Conservation (phyloP, 2,329 filamentous ascomycete genomes). For the Aspergillus luchuensis region DNA sequence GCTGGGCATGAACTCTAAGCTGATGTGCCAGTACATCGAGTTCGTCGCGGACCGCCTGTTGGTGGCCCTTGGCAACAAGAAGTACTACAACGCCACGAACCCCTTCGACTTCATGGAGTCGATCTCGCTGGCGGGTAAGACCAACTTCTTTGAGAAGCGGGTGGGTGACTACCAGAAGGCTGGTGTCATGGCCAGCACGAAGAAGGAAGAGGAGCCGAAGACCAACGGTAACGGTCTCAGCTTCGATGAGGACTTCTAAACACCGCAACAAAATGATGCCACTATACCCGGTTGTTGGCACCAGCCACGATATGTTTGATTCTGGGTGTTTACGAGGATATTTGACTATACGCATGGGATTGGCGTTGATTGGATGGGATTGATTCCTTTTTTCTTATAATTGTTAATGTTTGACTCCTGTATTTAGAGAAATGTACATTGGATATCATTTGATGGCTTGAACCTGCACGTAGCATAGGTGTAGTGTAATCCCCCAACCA, state of each 20-base stretch:
- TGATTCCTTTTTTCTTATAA: conserved; percentile 12
- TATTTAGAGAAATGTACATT: conserved; percentile 11
- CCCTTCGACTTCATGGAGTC: conserved; percentile 99
- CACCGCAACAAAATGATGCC: conserved; percentile 24
- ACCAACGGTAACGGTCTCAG: conserved; percentile 69
- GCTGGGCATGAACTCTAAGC: conserved; percentile 92
- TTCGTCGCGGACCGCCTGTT: conserved; percentile 97
- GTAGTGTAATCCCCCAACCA: too few relatives aligned
- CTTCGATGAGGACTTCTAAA: conserved; percentile 95
- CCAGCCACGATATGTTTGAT: conserved; percentile 22
- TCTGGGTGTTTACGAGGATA: conserved; percentile 34
- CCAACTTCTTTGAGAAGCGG: conserved; percentile 99
- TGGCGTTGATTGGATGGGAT: conserved; percentile 33
- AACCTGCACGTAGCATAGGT: too few relatives aligned
- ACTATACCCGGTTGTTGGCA: conserved; percentile 25
- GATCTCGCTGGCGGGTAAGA: conserved; percentile 98
- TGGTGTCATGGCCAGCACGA: conserved; percentile 92
- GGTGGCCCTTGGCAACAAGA: conserved; percentile 88
- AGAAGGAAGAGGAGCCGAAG: conserved; percentile 58
- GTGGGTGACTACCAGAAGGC: conserved; percentile 99
- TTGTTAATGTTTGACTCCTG: conserved; percentile 14
- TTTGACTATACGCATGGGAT: conserved; percentile 37
- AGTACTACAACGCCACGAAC: conserved; percentile 89
- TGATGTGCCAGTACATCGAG: conserved; percentile 99
- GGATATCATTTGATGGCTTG: conserved; percentile 2